These are phyloP conservation scores for Backusella liffmaniae DNA, from an alignment of 192 early-diverging fungal genomes.

Conservation along the genomic window DNA sequence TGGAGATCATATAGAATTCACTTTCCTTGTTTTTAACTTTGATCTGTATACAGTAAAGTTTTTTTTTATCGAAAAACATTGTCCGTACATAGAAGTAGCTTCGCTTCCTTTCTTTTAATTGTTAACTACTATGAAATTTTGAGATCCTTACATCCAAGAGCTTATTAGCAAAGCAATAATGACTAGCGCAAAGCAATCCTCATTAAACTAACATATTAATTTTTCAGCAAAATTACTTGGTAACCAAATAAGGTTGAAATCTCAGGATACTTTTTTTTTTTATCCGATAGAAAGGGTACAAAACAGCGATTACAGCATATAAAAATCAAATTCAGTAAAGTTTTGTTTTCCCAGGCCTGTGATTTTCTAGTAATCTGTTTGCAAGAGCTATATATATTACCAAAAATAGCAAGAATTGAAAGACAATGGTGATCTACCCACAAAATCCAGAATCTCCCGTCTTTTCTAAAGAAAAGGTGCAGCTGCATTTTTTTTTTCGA, in stretches of 20 bases:
- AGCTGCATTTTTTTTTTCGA: not conserved
- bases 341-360: not conserved
- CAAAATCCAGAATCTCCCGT: not conserved
- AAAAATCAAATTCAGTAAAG: not conserved
- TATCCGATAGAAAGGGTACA: not conserved
- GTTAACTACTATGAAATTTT: too few species aligned
- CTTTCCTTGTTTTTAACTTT: too few species aligned
- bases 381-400: not conserved
- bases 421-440: slow-evolving; percentile 1
- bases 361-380: not conserved
- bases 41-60: too few species aligned
- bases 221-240: not conserved
- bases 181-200: too few species aligned
- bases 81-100: too few species aligned
- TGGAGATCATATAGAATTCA: too few species aligned
- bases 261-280: not conserved
- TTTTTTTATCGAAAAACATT: too few species aligned
- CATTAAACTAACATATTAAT: not conserved
- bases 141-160: too few species aligned
- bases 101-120: too few species aligned
- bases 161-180: too few species aligned
- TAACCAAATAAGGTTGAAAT: not conserved
- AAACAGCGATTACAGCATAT: not conserved
- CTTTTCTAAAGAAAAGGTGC: not conserved
- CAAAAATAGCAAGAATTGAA: not conserved